Base-by-base conservation (phyloP, 306 rosid genomes). In the Lupinus albus region DNA sequence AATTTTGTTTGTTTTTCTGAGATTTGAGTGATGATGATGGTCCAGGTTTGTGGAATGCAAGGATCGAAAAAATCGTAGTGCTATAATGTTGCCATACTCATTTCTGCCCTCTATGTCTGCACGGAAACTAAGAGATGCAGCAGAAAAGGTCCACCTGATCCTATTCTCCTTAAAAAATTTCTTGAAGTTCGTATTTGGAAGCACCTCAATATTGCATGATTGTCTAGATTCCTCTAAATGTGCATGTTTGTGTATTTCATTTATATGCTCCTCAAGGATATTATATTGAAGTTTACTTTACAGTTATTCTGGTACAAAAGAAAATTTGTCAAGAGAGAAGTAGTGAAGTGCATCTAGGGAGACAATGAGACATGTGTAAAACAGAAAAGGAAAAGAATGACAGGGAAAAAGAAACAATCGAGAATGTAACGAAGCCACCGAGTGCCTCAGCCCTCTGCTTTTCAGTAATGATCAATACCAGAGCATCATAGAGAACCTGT, bases 1-100 rank as follows among this genome's bases (percentile, higher is more conserved):
- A 56, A 53, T 13, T 21, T 48, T 35, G 25, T 16, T 14, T n/a
- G 11, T 48, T 58, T 30, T 35, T 45, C 60, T 32, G 56, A 79
- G 71, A 52, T 65, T 36, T 62, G 67, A 17, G 21, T 63, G 48
- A 57, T 80, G 62, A 42, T 70, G 63, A 59, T 44, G 48, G 53
- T 67, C 55, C 81, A 93, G 99, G 99, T 94, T 90, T 84, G 85
- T 88, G 87, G 99, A 93, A 82, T 93, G 99, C 91, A 94, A 90
- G 89, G 91, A 88, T 58, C 87, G 97, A 81, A 94, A 88, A 77
- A 84, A 94, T 48, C 95, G 76, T 17, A 90, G 87, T 81, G 78
- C 84, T 45, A 58, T 88, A 68, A 60, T 81, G 84, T 62, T 94
- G 83, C 92, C 95, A 35, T 85, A 90, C 74, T 81, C 92, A 47